Conservation (phyloP, 1,284 basidiomycete genomes). For the Vanrija pseudolonga region DNA sequence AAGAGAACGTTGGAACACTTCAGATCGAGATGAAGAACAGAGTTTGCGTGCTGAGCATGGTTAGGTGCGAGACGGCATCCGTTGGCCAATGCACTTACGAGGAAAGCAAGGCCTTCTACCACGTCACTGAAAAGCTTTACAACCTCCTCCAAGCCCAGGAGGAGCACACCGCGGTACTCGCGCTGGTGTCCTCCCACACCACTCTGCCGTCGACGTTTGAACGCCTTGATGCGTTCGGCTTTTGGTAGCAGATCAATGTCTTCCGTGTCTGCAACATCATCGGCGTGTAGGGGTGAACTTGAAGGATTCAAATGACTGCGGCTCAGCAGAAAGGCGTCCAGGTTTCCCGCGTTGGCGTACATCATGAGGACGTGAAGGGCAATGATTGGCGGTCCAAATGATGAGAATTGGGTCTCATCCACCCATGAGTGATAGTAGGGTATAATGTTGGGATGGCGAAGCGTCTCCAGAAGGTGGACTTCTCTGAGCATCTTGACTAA, state of each 20-base stretch:
- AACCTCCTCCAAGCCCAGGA: conserved; percentile 76
- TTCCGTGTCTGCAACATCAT: conserved; percentile 33
- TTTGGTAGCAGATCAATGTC: conserved; percentile 55
- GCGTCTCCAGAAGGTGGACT: conserved; percentile 75
- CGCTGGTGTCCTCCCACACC: conserved; percentile 30
- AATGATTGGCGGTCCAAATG: conserved; percentile 74
- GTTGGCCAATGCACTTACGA: conserved; percentile 56
- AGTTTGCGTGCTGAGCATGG: conserved; percentile 65
- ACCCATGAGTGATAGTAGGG: conserved; percentile 96
- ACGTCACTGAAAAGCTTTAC: conserved; percentile 71
- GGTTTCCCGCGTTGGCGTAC: conserved; percentile 78
- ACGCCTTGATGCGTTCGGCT: conserved; percentile 61
- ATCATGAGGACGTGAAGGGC: conserved; percentile 86
- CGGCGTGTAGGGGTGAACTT: conserved; percentile 20
- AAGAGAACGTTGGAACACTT: conserved; percentile 90
- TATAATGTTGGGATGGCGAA: conserved; percentile 87
- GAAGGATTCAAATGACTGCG: conserved; percentile 47
- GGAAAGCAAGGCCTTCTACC: conserved; percentile 69
- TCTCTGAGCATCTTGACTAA: conserved; percentile 75
- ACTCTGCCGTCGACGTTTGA: conserved; percentile 35
- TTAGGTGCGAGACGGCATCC: not conserved
- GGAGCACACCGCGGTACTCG: conserved; percentile 61
- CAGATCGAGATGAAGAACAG: conserved; percentile 83
- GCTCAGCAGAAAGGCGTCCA: conserved; percentile 78
- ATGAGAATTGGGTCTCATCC: conserved; percentile 74